Conservation (phyloP, 1,284 basidiomycete genomes). For the Puccinia triticina region DNA sequence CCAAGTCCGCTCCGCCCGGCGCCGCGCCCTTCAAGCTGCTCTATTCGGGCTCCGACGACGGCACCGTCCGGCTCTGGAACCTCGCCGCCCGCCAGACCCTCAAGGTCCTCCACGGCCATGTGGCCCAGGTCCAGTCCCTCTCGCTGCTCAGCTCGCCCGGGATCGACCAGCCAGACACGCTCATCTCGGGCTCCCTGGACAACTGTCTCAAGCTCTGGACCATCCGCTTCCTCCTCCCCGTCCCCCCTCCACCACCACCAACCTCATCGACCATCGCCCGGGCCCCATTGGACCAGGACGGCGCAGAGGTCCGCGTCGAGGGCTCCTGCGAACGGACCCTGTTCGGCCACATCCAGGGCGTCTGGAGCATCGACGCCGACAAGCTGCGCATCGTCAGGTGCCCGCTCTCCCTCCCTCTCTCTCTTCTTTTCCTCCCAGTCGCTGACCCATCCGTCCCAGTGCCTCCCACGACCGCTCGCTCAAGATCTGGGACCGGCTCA, state of each 20-base stretch:
- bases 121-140: constrained; percentile 91
- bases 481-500: constrained; percentile 85
- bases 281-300: background rate
- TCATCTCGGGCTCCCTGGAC: constrained; percentile 88
- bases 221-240: constrained; percentile 69
- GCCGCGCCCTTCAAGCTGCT: constrained; percentile 71
- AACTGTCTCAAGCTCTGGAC: constrained; percentile 98
- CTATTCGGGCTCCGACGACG: constrained; percentile 94
- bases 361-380: constrained; percentile 93
- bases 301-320: constrained; percentile 56
- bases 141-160: constrained; percentile 68
- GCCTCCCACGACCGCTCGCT: constrained; percentile 43
- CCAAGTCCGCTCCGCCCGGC: background rate
- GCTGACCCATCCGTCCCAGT: constrained; percentile 15
- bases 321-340: constrained; percentile 72
- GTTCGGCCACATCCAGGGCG: constrained; percentile 76
- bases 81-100: constrained; percentile 78
- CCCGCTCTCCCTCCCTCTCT: constrained; percentile 71
- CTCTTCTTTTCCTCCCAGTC: constrained; percentile 63
- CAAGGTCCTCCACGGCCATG: constrained; percentile 82
- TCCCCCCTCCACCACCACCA: background rate
- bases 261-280: background rate
- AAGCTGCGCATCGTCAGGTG: constrained; percentile 76
- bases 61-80: constrained; percentile 92
- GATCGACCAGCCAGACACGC: constrained; percentile 64